Evolutionary conservation across 2,329 filamentous ascomycete genomes (phyloP).

Genomic region (Alternaria panax): DNA sequence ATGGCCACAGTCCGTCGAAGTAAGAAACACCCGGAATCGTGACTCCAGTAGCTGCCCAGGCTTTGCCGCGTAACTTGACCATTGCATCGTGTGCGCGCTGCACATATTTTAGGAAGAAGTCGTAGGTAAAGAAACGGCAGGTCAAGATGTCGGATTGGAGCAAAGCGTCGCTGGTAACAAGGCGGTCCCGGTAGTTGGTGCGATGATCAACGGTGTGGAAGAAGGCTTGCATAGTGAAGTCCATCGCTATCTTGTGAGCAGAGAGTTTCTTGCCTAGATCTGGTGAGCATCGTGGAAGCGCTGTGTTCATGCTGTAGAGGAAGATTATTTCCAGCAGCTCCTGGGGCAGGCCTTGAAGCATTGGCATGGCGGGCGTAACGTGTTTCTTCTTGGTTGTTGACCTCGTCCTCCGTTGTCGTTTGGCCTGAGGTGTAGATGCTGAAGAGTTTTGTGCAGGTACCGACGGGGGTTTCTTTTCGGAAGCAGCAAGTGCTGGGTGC

Average conservation of each 20-base stretch:
- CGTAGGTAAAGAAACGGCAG: constrained; percentile 48
- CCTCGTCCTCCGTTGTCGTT: constrained; percentile 23
- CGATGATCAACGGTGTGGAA: constrained; percentile 46
- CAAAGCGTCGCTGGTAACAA: constrained; percentile 24
- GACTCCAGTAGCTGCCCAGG: constrained; percentile 41
- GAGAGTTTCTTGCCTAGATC: constrained; percentile 43
- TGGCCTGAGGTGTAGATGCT: constrained; percentile 11
- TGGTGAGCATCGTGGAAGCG: constrained; percentile 42
- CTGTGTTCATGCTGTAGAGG: constrained; percentile 46
- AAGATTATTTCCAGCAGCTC: constrained; percentile 49
- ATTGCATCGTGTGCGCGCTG: constrained; percentile 38
- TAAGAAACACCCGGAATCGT: constrained; percentile 29
- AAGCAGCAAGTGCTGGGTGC: constrained; percentile 7
- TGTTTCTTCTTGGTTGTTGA: constrained; percentile 21
- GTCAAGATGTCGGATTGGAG: constrained; percentile 41
- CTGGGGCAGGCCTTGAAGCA: constrained; percentile 44
- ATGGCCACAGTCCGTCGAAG: constrained; percentile 43
- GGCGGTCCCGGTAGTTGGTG: constrained; percentile 31
- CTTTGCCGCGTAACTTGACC: constrained; percentile 37
- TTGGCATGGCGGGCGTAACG: constrained; percentile 36
- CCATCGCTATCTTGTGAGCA: constrained; percentile 35
- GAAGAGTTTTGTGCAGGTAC: constrained; percentile 8
- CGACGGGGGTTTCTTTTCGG: background rate
- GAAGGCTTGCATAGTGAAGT: constrained; percentile 43
- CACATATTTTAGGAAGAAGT: constrained; percentile 47